Conservation (phyloP, 306 rosid species). For the Astragalus membranaceus region DNA sequence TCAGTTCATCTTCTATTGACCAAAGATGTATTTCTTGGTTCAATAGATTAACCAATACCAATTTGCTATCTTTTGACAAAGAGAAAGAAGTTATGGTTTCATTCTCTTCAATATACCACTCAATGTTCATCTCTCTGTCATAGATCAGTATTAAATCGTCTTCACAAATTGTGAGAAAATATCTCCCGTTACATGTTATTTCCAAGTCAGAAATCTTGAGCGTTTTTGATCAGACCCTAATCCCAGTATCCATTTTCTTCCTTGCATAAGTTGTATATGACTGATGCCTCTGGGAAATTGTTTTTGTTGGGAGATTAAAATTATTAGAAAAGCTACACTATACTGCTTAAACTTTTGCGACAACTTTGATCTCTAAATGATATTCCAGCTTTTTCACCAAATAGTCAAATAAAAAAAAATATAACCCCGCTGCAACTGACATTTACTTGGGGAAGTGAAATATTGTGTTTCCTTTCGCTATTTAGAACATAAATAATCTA, state of each 20-base stretch:
- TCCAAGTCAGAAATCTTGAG: slow-evolving; percentile 82
- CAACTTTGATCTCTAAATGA: too few relatives aligned
- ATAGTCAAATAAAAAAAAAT: too few relatives aligned
- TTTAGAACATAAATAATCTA: too few relatives aligned
- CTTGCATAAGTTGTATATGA: slow-evolving; percentile 71
- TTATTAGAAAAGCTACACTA: too few relatives aligned
- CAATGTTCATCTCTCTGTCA: slow-evolving; percentile 57
- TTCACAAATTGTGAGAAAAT: slow-evolving; percentile 54
- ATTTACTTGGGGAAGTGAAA: too few relatives aligned
- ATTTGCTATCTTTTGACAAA: slow-evolving; percentile 64
- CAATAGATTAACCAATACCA: slow-evolving; percentile 70
- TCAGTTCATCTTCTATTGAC: slow-evolving; percentile 54
- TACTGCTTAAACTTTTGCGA: too few relatives aligned
- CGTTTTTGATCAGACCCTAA: slow-evolving; percentile 65
- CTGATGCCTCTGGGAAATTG: too few relatives aligned
- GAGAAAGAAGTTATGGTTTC: slow-evolving; percentile 70
- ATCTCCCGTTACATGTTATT: slow-evolving; percentile 61
- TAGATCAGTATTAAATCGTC: slow-evolving; percentile 50
- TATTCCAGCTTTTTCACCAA: too few relatives aligned
- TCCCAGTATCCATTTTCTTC: too few relatives aligned
- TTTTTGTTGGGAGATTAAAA: too few relatives aligned
- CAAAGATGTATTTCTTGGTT: slow-evolving; percentile 94
- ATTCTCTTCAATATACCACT: slow-evolving; percentile 64
- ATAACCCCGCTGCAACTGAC: too few relatives aligned
- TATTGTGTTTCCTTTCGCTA: too few relatives aligned